Percentiles rank a stretch among this genome's conserved stretches.
Conservation (phyloP, 257 asterid genomes). For the Petunia secreta region DNA sequence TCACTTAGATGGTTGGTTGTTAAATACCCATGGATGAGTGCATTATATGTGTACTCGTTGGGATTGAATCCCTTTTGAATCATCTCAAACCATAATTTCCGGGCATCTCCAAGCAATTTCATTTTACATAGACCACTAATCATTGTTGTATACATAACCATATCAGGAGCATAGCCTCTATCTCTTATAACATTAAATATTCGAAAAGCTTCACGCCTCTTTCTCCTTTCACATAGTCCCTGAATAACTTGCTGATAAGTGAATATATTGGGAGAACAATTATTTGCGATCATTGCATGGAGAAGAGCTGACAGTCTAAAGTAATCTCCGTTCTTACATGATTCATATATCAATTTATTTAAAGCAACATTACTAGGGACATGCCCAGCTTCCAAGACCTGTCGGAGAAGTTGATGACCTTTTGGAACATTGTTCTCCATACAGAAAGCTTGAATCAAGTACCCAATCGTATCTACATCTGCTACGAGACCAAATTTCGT, state of each 20-base stretch:
- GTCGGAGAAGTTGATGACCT: slow-evolving; percentile 65
- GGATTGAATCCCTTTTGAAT: slow-evolving; percentile 55
- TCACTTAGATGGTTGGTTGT: slow-evolving; percentile 51
- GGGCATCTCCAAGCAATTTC: slow-evolving; percentile 57
- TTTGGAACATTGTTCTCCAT: slow-evolving; percentile 45
- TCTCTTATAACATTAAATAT: slow-evolving; percentile 65
- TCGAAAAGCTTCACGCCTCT: slow-evolving; percentile 55
- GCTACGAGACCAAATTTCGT: slow-evolving; percentile 43
- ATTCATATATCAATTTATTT: slow-evolving; percentile 47
- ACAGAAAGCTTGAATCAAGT: slow-evolving; percentile 66
- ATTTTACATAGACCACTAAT: slow-evolving; percentile 59
- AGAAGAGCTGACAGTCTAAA: slow-evolving; percentile 65
- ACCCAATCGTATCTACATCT: slow-evolving; percentile 54
- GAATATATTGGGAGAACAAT: slow-evolving; percentile 52
- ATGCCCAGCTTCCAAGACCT: slow-evolving; percentile 56
- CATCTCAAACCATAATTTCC: slow-evolving; percentile 77
- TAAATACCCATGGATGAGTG: slow-evolving; percentile 56
- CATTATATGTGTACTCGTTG: slow-evolving; percentile 55
- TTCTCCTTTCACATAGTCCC: slow-evolving; percentile 51
- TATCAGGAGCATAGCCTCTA: slow-evolving; percentile 72
- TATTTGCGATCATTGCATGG: slow-evolving; percentile 61
- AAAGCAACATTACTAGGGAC: slow-evolving; percentile 47
- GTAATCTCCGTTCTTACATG: slow-evolving; percentile 49
- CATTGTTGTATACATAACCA: slow-evolving; percentile 71
- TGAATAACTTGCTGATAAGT: slow-evolving; percentile 68